These are phyloP conservation scores for Solanum chilense DNA, from an alignment of 257 asterid species.

Conservation along the genomic window DNA sequence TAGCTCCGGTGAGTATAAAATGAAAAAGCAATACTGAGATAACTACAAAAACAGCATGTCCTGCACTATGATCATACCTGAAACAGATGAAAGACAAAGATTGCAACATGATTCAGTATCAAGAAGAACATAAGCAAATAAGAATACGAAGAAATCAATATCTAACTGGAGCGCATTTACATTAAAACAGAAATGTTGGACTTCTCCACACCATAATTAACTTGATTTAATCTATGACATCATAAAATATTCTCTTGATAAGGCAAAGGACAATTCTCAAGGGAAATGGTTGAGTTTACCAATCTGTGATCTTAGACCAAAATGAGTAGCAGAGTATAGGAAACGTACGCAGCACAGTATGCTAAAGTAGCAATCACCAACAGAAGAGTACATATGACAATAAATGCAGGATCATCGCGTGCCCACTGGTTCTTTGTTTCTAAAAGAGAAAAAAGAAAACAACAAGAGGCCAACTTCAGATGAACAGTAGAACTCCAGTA, in stretches of 20 bases:
- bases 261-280: background rate
- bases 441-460: slow-evolving; percentile 23
- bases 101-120: slow-evolving; percentile 8
- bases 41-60: slow-evolving; percentile 84
- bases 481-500: background rate
- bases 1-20: slow-evolving; percentile 69
- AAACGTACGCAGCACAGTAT: slow-evolving; percentile 93
- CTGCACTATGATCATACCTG: slow-evolving; percentile 95
- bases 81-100: slow-evolving; percentile 12
- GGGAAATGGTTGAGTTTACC: background rate
- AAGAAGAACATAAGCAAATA: background rate
- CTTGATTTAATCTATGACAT: background rate
- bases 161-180: background rate
- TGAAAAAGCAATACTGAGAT: slow-evolving; percentile 74
- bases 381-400: slow-evolving; percentile 85
- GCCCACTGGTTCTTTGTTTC: slow-evolving; percentile 99
- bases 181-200: background rate
- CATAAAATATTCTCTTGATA: background rate
- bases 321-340: background rate
- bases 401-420: slow-evolving; percentile 99
- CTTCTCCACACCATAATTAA: background rate
- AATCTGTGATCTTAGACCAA: background rate
- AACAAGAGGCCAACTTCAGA: background rate
- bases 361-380: slow-evolving; percentile 65
- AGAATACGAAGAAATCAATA: background rate